Conservation (phyloP, 164 flowering plant genomes). For the Taxillus chinensis region DNA sequence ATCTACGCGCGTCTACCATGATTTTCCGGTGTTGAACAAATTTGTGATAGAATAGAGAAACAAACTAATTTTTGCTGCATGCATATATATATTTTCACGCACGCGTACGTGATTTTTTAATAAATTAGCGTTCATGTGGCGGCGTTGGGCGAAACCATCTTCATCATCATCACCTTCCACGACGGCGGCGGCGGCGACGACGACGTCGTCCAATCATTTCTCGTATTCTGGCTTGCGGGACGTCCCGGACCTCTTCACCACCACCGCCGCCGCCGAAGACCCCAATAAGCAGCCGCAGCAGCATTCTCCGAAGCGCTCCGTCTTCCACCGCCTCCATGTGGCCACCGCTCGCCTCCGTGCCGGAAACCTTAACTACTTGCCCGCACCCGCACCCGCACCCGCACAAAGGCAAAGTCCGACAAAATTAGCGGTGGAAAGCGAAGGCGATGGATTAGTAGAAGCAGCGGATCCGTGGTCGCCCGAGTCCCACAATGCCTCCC, state of each 20-base stretch:
- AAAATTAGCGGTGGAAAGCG: no score
- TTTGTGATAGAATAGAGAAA: no score
- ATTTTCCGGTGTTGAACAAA: no score
- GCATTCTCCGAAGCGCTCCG: not conserved
- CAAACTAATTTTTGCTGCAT: no score
- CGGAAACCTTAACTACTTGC: not conserved
- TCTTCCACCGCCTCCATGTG: not conserved
- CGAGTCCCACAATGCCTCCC: not conserved
- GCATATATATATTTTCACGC: no score
- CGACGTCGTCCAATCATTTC: not conserved
- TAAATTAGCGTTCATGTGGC: not conserved
- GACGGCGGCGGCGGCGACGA: no score
- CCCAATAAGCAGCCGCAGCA: not conserved
- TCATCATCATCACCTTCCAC: not conserved
- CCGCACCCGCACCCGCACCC: no score
- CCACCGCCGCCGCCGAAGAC: not conserved
- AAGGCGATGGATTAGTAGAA: no score
- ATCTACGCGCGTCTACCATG: no score
- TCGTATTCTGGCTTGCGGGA: not conserved
- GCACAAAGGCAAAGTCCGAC: no score
- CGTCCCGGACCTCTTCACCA: not conserved
- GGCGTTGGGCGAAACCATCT: not conserved
- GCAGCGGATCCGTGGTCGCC: not conserved
- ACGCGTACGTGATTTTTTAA: no score
- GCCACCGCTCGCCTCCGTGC: constrained; percentile 2